Evolutionary conservation across 306 rosid genomes (phyloP), one percentile per base, ranked within the genome.

Genomic region (Rubus idaeus): DNA sequence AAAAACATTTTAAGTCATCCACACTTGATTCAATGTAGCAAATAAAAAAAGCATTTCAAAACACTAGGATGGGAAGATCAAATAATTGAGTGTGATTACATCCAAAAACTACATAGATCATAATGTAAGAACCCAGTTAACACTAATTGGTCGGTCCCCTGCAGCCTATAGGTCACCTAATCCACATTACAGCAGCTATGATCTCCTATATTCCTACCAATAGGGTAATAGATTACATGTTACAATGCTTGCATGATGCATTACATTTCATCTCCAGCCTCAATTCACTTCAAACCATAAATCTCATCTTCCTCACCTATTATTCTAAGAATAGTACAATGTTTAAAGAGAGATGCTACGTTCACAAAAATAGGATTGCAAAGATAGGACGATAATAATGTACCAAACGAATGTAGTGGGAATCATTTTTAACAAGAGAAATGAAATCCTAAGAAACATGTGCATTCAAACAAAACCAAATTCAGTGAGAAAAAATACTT

Each of bases 1-100:
- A 46, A 70, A 7, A 64, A 47, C 37, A 55, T 40, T 75, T 73
- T 71, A 86, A 85, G 12, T 46, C 61, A 65, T 52, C 63, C 74
- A 23, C 30, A 57, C 57, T 70, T 75, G 40, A 37, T 58, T 70
- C 8, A 76, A 70, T 26, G 30, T 70, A 62, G 75, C 45, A 66
- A 62, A 56, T 39, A 73, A 35, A 77, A 10, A 37, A 68, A 73
- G 26, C 6, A 46, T 77, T 45, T 69, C 56, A 30, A 47, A 21
- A 44, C 67, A 66, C 53, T 18, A 21, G 35, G 3, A 63, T 57
- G 20, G 12, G 23, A 40, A 61, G 16, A 47, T 23, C 45, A 35
- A n/a, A n/a, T n/a, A n/a, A 72, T 41, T 16, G 40, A 30, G 8
- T 17, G 37, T 23, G 40, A 37, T 13, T 11, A 4, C 46, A 12